Evolutionary conservation across 108 stramenopile species (phyloP).

Genomic region (Cyclotella sp.): DNA sequence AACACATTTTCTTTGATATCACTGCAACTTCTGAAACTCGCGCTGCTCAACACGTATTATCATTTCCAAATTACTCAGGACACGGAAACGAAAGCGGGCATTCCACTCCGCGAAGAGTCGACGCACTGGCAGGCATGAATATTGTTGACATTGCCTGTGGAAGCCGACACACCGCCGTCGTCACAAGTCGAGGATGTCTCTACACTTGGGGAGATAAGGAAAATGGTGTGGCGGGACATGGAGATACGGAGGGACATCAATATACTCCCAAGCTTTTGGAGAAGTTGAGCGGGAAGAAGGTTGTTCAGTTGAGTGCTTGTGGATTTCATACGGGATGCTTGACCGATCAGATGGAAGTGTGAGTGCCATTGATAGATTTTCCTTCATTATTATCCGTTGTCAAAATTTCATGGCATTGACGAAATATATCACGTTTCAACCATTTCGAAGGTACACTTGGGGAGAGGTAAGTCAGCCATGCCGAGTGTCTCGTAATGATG

Average conservation of each 20-base stretch:
- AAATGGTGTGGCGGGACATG: constrained; percentile 94
- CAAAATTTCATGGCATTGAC: no score
- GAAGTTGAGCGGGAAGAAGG: constrained; percentile 76
- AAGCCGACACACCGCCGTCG: constrained; percentile 88
- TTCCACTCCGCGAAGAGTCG: constrained; percentile 91
- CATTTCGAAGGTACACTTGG: constrained; percentile 13
- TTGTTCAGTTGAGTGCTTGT: constrained; percentile 92
- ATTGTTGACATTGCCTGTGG: constrained; percentile 94
- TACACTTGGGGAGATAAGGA: constrained; percentile 73
- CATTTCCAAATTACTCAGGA: constrained; percentile 46
- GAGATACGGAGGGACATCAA: constrained; percentile 95
- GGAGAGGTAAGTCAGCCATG: constrained; percentile 9
- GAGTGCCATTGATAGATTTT: background rate
- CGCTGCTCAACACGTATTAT: no score
- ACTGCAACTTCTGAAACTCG: no score
- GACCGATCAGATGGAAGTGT: constrained; percentile 85
- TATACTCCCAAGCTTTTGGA: constrained; percentile 90
- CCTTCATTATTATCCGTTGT: background rate
- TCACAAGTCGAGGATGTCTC: constrained; percentile 80
- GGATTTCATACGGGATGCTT: constrained; percentile 95
- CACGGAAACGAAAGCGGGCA: constrained; percentile 94
- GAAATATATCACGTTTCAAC: background rate
- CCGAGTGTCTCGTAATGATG: background rate
- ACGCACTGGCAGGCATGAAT: constrained; percentile 76
- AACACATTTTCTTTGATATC: no score